These are phyloP conservation scores for Starmerella tilneyi DNA, from an alignment of 805 yeast species.

Conservation along the genomic window DNA sequence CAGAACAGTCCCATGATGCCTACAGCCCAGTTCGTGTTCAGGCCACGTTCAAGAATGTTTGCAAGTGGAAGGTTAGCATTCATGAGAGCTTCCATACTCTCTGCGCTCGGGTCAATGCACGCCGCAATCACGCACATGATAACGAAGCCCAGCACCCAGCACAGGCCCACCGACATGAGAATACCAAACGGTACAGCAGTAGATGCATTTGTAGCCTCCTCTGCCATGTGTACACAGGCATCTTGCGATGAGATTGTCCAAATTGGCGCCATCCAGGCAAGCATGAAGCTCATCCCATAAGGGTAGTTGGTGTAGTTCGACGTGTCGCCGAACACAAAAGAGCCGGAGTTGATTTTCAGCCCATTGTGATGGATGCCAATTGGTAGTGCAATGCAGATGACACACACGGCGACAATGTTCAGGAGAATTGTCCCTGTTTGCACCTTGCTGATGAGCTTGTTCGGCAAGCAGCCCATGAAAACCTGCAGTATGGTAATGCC, in stretches of 20 bases:
- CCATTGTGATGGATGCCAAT: constrained; percentile 35
- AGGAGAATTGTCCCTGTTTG: constrained; percentile 50
- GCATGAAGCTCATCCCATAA: constrained; percentile 46
- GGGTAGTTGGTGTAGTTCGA: constrained; percentile 47
- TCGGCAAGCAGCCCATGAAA: constrained; percentile 45
- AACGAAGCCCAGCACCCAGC: constrained; percentile 50
- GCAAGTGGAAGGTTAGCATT: constrained; percentile 55
- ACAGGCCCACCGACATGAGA: constrained; percentile 45
- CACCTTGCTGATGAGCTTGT: constrained; percentile 45
- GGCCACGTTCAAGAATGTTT: constrained; percentile 50
- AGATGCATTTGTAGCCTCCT: constrained; percentile 56
- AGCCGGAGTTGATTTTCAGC: constrained; percentile 39
- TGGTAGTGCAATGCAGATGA: constrained; percentile 56
- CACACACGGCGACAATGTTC: constrained; percentile 43
- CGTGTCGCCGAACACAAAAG: constrained; percentile 46
- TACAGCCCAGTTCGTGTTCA: constrained; percentile 56
- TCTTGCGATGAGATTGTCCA: constrained; percentile 73
- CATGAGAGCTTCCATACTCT: constrained; percentile 36
- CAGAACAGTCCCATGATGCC: constrained; percentile 52
- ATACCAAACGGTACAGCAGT: constrained; percentile 58
- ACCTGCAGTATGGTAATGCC: constrained; percentile 49
- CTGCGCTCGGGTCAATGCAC: constrained; percentile 36
- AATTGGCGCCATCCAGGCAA: constrained; percentile 53
- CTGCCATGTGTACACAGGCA: constrained; percentile 62
- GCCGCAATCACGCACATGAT: constrained; percentile 46